Base-by-base conservation (phyloP, 2,329 filamentous ascomycete species). In the Phoma sp. region DNA sequence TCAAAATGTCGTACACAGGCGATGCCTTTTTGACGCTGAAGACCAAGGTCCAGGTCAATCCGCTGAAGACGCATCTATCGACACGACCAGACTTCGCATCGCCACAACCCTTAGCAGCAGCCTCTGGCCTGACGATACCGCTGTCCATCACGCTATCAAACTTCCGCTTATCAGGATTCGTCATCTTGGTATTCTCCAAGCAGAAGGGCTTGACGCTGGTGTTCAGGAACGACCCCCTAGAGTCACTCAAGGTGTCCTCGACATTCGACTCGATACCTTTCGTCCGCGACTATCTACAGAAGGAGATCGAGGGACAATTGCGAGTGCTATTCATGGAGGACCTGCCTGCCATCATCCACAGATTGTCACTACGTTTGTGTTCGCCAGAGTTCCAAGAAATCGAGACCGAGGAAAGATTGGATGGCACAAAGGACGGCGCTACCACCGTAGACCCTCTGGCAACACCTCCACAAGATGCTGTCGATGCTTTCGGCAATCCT, bases 211-310 rank as follows among this genome's bases (percentile, higher is more conserved):
- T 99, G 53, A 99, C 95, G 1, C 83, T 99, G 43, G 95, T 99
- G 39, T 99, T 99, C 75, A 89, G 95, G 68, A 98, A 99, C 84
- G 95, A 99, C 74, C 95, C 95, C 4, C 86, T 99, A 58, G 95
- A 99, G 74, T 97, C 94, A 4, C 87, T 99, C 70, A 98, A 97
- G 80, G 95, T 99, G 63, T 98, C 94, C 0, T 98, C 94, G 64
- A 99, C 95, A 39, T 99, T 99, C 76, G 95, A 99, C 79, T 96
- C 94, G 12, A 99, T 99, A 69, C 94, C 95, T 39, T 99, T 99
- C 72, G 95, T 99, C 60, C 89, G 95, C 65, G 93, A 99, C 76
- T 98, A 98, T 75, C 81, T 99, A 52, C 95, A 99, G 73, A 90
- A 91, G 74, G 96, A 94, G 58, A 99, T 99, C 67, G 95, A 99